Evolutionary conservation across 306 rosid genomes (phyloP).

Genomic region (Hippophae rhamnoides): DNA sequence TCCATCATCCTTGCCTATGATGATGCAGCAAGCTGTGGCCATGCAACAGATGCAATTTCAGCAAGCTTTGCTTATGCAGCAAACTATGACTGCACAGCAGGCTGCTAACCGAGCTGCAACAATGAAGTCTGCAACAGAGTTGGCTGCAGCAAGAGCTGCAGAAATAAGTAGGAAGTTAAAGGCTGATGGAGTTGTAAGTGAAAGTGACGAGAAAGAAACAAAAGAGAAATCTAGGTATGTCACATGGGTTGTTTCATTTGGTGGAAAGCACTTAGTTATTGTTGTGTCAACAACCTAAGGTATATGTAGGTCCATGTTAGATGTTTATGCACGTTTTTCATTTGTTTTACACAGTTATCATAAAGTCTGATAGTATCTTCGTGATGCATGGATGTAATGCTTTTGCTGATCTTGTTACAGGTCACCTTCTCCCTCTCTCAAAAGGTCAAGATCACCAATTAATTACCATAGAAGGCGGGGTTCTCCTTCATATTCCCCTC

Average conservation of each 20-base stretch:
- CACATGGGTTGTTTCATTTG: slow-evolving; percentile 9
- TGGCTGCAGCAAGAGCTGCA: slow-evolving; percentile 97
- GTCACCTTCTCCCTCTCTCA: slow-evolving; percentile 62
- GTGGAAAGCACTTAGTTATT: neutral
- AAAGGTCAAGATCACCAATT: slow-evolving; percentile 67
- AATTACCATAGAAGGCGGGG: slow-evolving; percentile 54
- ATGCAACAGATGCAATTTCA: slow-evolving; percentile 99
- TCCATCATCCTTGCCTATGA: slow-evolving; percentile 83
- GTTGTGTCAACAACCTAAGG: neutral
- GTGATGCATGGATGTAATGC: slow-evolving; percentile 1
- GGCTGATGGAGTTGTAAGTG: slow-evolving; percentile 49
- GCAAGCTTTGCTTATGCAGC: slow-evolving; percentile 96
- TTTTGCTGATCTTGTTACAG: slow-evolving; percentile 26
- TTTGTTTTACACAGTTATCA: too few relatives aligned
- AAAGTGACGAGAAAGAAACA: slow-evolving; percentile 23
- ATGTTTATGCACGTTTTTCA: neutral
- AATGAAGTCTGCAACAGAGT: slow-evolving; percentile 90
- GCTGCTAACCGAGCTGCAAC: slow-evolving; percentile 94
- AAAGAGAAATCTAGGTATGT: slow-evolving; percentile 67
- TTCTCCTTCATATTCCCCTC: slow-evolving; percentile 86
- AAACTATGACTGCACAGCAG: slow-evolving; percentile 85
- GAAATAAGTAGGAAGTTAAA: slow-evolving; percentile 91
- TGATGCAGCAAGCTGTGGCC: slow-evolving; percentile 99
- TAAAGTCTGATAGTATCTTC: too few relatives aligned
- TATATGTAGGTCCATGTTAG: neutral